Percentiles rank a stretch among this genome's conserved stretches.
These are phyloP conservation scores for Fragilaria crotonensis DNA, from an alignment of 108 stramenopile species.

Conservation along the genomic window DNA sequence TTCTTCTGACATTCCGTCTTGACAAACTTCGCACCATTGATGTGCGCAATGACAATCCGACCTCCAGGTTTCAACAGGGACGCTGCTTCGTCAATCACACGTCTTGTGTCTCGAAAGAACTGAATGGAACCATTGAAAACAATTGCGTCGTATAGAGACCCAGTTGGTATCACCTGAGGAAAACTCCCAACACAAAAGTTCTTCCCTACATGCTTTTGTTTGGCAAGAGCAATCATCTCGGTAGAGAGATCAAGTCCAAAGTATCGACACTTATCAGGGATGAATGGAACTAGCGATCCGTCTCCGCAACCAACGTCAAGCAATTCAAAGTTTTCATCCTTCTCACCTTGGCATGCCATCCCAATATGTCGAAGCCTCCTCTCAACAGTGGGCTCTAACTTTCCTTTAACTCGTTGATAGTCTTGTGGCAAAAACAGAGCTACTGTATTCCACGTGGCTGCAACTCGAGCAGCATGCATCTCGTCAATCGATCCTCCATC, in stretches of 20 bases:
- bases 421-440: not conserved
- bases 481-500: not conserved
- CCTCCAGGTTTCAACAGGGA: not conserved
- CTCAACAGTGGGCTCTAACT: not conserved
- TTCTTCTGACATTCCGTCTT: not conserved
- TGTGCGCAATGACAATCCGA: not conserved
- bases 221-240: not conserved
- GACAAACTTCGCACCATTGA: not conserved
- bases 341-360: not conserved
- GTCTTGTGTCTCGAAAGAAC: not conserved
- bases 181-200: not conserved
- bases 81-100: not conserved
- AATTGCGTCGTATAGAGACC: not conserved
- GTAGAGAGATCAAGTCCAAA: not conserved
- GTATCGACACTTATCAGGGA: not conserved
- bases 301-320: not conserved
- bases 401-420: not conserved
- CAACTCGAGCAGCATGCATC: not conserved
- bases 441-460: not conserved
- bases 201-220: not conserved
- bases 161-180: not conserved
- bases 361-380: not conserved
- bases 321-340: not conserved
- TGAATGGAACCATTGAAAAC: not conserved
- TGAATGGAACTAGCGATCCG: not conserved